Evolutionary conservation across 2,329 filamentous ascomycete genomes (phyloP).

Genomic region (Botryotinia narcissicola): DNA sequence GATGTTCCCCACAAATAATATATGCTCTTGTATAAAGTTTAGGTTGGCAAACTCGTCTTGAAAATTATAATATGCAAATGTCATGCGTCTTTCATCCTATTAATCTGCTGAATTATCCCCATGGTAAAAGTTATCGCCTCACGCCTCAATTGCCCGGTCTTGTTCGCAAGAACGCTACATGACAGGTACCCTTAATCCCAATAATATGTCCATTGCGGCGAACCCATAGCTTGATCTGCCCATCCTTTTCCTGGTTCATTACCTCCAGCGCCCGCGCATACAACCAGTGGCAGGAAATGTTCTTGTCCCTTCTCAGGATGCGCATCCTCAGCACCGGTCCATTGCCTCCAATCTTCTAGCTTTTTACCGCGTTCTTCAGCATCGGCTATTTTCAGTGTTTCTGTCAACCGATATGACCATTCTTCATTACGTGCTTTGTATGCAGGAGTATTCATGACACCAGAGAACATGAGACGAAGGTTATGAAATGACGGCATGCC

Average conservation of each 20-base stretch:
- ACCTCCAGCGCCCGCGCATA: conserved; percentile 55
- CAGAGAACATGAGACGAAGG: conserved; percentile 50
- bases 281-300: conserved; percentile 59
- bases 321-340: conserved; percentile 55
- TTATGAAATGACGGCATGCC: conserved; percentile 73
- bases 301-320: conserved; percentile 58
- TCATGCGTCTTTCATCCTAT: not conserved
- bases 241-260: conserved; percentile 43
- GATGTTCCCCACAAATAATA: not conserved
- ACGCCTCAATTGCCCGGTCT: not conserved
- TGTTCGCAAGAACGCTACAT: not conserved
- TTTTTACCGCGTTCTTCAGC: conserved; percentile 41
- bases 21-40: not conserved
- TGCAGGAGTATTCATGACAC: conserved; percentile 53
- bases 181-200: conserved; percentile 23
- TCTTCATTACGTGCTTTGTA: conserved; percentile 55
- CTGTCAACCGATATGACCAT: conserved; percentile 47
- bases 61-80: not conserved
- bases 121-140: too few relatives aligned
- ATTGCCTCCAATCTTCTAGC: conserved; percentile 47
- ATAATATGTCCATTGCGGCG: conserved; percentile 30
- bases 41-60: not conserved
- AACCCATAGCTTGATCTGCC: conserved; percentile 26
- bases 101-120: not conserved
- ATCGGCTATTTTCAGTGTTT: conserved; percentile 38